Base-by-base conservation (phyloP, 768 basidiomycete species). In the Grammothele lineata region DNA sequence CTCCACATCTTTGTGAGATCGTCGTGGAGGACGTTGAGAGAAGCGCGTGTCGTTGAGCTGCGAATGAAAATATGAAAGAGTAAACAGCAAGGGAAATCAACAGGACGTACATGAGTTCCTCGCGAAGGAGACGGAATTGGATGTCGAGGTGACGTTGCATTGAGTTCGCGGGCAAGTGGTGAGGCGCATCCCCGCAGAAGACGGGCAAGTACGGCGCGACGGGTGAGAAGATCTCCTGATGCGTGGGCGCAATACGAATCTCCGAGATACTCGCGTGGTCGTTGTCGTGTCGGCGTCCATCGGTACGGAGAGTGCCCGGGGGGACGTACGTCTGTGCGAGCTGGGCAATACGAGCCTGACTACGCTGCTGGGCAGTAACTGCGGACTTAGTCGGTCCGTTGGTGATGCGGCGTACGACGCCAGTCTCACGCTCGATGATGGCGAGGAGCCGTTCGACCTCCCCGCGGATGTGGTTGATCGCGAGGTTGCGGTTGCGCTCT, bases 81-180 rank as follows among this genome's bases (percentile, higher is more conserved):
- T n/a, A n/a, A n/a, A n/a, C n/a, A n/a, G n/a, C n/a, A n/a, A n/a
- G n/a, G n/a, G n/a, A 27, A 25, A 19, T 17, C 2, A 8, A 22
- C 7, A 36, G 19, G 33, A 2, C 77, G 19, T 55, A 84, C 78
- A 74, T 83, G 15, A 85, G 64, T 46, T 90, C 87, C 53, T 88
- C 87, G 30, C 87, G 70, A 27, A 90, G 65, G 0, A 89, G 70
- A 26, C 87, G 77, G 61, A 85, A 90, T 53, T 90, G 85, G 3
- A 83, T 75, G 47, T 91, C 88, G 10, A 88, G 65, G 18, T 83
- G 66, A 7, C 80, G 69, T 45, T 84, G 73, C 77, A 89, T 86
- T 19, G 77, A 78, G 14, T 72, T 72, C 3, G 63, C 51, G 0
- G 76, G 76, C 11, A 74, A 71, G 45, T 75, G 83, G 56, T 87